Evolutionary conservation across 148 eudicot genomes (phyloP), one percentile per base, ranked within the genome.

Genomic region (Polygonum aviculare): DNA sequence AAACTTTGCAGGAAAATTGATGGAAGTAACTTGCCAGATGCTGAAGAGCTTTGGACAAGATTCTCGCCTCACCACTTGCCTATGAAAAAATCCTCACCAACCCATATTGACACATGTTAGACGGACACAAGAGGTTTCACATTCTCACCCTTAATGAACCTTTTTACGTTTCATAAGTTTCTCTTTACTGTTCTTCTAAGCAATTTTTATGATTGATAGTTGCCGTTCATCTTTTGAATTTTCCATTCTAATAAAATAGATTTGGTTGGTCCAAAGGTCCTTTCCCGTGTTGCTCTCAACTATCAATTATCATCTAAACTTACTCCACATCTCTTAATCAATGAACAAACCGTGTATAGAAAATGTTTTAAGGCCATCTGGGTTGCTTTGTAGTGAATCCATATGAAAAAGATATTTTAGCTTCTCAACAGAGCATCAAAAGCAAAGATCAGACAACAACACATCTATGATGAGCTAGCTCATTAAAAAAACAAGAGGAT

Each of bases 11-110:
- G 78, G 78, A 41, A 76, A 45, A 76, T 76, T 76, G 78, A 57
- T 76, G 78, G 78, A 76, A 40, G 78, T 40, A 76, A 57, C 79
- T 35, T 75, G 77, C 63, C 22, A 35, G 47, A 75, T 75, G 77
- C 63, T 75, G 39, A 55, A 65, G 26, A 55, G 16, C 16, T 54
- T 75, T 75, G 67, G 77, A 75, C 77, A 75, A 48, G 40, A 50
- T 75, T 75, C 77, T 75, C 77, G 55, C 31, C 35, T 75, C 67
- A 75, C 77, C 7, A 11, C 47, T 36, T 76, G 78, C 36, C 50
- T 7, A 57, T 60, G 75, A 72, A 72, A 39, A 62, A 33, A 19
- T 40, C 79, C 55, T 62, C 52, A 67, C 45, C 41, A 67, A 41
- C 72, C 16, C 72, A 67, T 38, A 67, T n/a, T 67, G 40, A 67